These are phyloP conservation scores for Puccinia sorghi DNA, from an alignment of 1,284 basidiomycete species.

Conservation along the genomic window DNA sequence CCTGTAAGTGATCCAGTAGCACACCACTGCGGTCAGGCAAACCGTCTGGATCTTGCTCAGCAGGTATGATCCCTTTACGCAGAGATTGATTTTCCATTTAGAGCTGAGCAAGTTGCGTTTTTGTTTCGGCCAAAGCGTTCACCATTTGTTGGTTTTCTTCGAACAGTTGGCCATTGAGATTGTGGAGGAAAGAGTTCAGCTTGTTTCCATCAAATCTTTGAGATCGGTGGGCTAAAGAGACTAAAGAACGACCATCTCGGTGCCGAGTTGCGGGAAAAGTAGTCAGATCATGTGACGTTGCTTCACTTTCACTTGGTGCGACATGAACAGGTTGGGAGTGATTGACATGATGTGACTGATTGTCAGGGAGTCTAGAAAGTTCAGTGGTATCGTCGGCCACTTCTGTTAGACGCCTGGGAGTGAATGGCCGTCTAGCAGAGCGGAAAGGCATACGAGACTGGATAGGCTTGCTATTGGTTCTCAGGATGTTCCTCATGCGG, in stretches of 20 bases:
- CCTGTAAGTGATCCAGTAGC: slow-evolving; percentile 1
- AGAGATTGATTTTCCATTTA: slow-evolving; percentile 66
- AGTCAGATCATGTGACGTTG: slow-evolving; percentile 79
- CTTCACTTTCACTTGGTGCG: slow-evolving; percentile 67
- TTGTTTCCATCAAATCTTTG: slow-evolving; percentile 76
- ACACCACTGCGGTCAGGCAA: neutral
- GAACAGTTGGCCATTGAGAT: slow-evolving; percentile 72
- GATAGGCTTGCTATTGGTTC: slow-evolving; percentile 17
- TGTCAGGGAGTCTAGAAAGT: slow-evolving; percentile 11
- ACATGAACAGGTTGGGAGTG: slow-evolving; percentile 5
- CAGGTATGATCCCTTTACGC: slow-evolving; percentile 64
- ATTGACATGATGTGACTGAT: slow-evolving; percentile 10
- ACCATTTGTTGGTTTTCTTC: slow-evolving; percentile 73
- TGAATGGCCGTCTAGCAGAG: slow-evolving; percentile 21
- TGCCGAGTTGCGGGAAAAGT: slow-evolving; percentile 65
- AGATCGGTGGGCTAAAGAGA: slow-evolving; percentile 64
- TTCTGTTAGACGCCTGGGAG: slow-evolving; percentile 26
- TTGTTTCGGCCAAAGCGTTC: slow-evolving; percentile 44
- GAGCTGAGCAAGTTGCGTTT: slow-evolving; percentile 62
- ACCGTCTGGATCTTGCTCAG: neutral
- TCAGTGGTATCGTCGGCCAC: slow-evolving; percentile 38
- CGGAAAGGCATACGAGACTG: slow-evolving; percentile 17
- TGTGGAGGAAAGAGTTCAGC: slow-evolving; percentile 76
- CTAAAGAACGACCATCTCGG: slow-evolving; percentile 71
- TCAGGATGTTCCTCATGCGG: slow-evolving; percentile 16